Percentiles rank a stretch among this genome's conserved stretches.
phyloP scores from a whole-genome alignment of 257 asterid genomes.

The Avicennia marina region DNA sequence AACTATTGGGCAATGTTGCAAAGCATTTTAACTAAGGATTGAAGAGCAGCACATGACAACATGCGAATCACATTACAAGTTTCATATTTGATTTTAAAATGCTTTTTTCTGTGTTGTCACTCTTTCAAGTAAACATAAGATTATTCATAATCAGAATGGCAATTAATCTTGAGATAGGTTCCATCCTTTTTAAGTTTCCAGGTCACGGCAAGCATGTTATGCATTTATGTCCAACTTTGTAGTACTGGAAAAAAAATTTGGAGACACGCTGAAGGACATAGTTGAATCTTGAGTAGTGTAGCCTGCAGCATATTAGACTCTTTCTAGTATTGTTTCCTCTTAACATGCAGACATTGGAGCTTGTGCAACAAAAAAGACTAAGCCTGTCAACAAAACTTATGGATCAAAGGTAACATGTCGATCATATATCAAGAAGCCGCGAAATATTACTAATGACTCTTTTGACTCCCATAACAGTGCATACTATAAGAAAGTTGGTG shows the following conservation, averaged over 20 bases:
- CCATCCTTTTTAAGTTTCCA: neutral
- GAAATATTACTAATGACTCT: slow-evolving; percentile 18
- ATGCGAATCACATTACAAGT: too few relatives aligned
- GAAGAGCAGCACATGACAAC: slow-evolving; percentile 3
- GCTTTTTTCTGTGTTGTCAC: neutral
- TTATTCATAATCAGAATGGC: neutral
- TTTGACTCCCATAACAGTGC: slow-evolving; percentile 39
- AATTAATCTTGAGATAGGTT: neutral
- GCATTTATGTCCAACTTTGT: neutral
- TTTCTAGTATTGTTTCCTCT: slow-evolving; percentile 22
- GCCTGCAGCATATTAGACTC: slow-evolving; percentile 7
- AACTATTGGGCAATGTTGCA: neutral
- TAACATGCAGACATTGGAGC: slow-evolving; percentile 63
- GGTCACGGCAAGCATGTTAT: neutral
- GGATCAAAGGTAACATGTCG: slow-evolving; percentile 53
- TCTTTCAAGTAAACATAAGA: neutral
- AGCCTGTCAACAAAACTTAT: slow-evolving; percentile 48
- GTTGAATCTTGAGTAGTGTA: slow-evolving; percentile 13
- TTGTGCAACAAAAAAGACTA: slow-evolving; percentile 65
- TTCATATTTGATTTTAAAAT: too few relatives aligned
- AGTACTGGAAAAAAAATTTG: neutral
- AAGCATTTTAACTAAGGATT: neutral
- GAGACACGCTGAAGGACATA: neutral
- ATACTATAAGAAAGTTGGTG: slow-evolving; percentile 36
- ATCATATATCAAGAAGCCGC: slow-evolving; percentile 14